Base-by-base conservation (phyloP, 2,329 filamentous ascomycete species). In the Fusarium mangiferae region DNA sequence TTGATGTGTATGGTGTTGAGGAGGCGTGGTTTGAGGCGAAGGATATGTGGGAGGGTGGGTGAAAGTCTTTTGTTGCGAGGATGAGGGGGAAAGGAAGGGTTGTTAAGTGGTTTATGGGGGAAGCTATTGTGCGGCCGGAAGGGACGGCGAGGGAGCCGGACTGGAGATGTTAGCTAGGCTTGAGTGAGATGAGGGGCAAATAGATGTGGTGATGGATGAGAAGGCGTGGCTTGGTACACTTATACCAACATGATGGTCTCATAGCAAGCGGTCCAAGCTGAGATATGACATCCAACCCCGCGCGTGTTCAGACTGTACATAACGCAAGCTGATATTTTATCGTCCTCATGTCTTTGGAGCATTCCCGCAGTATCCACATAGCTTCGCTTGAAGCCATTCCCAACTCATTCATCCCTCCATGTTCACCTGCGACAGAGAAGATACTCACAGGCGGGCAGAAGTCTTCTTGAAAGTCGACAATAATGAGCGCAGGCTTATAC, bases 401-500 rank as follows among this genome's bases (percentile, higher is more conserved):
- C 45, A 36, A 9, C n/a, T n/a, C 30, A 26, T 65, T 11, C 30
- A 26, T 65, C 9, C 26, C 20, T 22, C 44, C 12, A 10, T 22
- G 8, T 22, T 28, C 18, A 22, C 18, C 4, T 20, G 8, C 18
- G 18, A 22, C 24, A 28, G 24, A 46, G 41, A 22, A 20, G 45
- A 39, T 51, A 84, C 91, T 84, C 84, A 96, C 94, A 18, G 95
- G 95, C 67, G 94, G 93, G 82, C 94, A 97, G 82, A 98, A 98
- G 85, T 98, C 96, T 82, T 98, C 93, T 83, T 98, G 96, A 79
- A 97, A 88, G 82, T 98, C 95, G 60, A 98, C 92, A 17, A 98
- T 88, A 54, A 98, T 83, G 30, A 90, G 83, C 6, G 88, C 88
- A 7, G 89, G 86, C 56, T 79, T 84, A 68, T 88, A 88, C 9